Evolutionary conservation across 805 yeast genomes (phyloP).

Genomic region (Yarrowia hollandica): DNA sequence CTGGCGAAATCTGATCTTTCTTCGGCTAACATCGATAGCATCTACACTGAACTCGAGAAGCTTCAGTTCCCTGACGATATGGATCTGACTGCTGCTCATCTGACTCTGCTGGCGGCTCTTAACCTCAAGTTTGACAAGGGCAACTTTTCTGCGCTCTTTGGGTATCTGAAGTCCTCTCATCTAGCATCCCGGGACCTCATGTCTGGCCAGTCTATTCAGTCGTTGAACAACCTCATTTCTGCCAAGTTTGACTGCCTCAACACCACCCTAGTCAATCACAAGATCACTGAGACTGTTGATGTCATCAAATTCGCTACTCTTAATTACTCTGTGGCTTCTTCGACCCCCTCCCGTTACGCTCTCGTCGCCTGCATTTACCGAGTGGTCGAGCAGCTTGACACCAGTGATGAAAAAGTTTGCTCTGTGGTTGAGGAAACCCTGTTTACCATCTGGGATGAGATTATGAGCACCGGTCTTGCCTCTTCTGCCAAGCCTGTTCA

Average conservation of each 20-base stretch:
- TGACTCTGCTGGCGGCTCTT: slow-evolving; percentile 19
- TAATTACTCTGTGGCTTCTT: slow-evolving; percentile 23
- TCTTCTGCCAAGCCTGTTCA: slow-evolving; percentile 68
- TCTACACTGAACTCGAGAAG: background rate
- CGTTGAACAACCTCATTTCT: background rate
- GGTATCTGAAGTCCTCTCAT: background rate
- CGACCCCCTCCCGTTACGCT: background rate
- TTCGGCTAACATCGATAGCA: background rate
- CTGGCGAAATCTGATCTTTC: background rate
- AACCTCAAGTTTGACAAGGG: slow-evolving; percentile 4
- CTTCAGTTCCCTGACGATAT: background rate
- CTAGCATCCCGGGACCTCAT: background rate
- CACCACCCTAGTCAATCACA: background rate
- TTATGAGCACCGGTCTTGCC: slow-evolving; percentile 60
- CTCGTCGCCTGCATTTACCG: slow-evolving; percentile 11
- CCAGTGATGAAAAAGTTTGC: background rate
- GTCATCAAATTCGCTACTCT: slow-evolving; percentile 13
- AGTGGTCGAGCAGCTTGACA: background rate
- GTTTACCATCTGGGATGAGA: slow-evolving; percentile 54
- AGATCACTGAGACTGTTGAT: background rate
- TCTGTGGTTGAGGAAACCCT: slow-evolving; percentile 6
- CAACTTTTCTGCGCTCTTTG: background rate
- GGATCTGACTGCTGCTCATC: slow-evolving; percentile 10
- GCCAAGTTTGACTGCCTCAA: slow-evolving; percentile 22
- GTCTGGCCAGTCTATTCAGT: background rate